These are phyloP conservation scores for Lepiota brunneoincarnata DNA, from an alignment of 768 basidiomycete species.

Conservation along the genomic window DNA sequence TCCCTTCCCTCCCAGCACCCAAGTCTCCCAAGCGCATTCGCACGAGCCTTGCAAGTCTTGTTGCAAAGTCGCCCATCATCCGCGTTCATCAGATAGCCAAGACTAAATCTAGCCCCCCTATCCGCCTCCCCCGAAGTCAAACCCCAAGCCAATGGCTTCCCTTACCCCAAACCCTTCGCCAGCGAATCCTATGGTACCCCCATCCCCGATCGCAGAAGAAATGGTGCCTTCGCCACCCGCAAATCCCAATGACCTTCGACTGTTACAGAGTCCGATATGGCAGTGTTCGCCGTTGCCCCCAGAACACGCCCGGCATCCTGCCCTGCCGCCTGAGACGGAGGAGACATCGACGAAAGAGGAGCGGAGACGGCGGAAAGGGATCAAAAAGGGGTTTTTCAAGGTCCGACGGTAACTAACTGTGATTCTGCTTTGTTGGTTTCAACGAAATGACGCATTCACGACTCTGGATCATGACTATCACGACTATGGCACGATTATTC, in stretches of 20 bases:
- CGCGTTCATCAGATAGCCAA: neutral
- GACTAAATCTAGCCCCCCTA: neutral
- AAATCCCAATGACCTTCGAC: conserved; percentile 2
- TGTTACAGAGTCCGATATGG: conserved; percentile 10
- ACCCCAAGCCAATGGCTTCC: neutral
- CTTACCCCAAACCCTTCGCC: neutral
- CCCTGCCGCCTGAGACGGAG: neutral
- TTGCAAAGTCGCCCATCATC: conserved; percentile 4
- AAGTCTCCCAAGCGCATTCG: neutral
- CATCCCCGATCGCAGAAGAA: neutral
- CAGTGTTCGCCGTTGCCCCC: conserved; percentile 8
- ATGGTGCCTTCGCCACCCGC: conserved; percentile 4
- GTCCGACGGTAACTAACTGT: no score
- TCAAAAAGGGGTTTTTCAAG: no score
- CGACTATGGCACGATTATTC: conserved; percentile 10
- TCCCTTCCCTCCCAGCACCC: neutral
- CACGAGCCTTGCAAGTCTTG: neutral
- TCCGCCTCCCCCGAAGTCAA: neutral
- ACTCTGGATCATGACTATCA: no score
- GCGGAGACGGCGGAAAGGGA: neutral
- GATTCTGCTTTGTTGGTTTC: no score
- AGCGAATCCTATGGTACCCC: neutral
- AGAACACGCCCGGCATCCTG: neutral
- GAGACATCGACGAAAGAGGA: neutral
- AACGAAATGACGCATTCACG: no score